These are phyloP conservation scores for Pilaira anomala DNA, from an alignment of 192 early-diverging fungal species.

Conservation along the genomic window DNA sequence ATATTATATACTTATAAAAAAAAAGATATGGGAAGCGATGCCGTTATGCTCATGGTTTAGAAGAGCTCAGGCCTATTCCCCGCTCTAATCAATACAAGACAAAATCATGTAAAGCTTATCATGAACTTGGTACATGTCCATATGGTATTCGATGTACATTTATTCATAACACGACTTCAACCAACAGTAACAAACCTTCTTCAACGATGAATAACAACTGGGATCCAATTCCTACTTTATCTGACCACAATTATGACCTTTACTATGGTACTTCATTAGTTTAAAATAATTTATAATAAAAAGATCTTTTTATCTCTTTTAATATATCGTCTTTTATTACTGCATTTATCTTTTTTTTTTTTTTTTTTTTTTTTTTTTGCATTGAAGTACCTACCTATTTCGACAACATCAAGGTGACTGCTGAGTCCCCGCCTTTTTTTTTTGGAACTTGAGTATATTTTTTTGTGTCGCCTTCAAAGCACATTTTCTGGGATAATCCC, in stretches of 20 bases:
- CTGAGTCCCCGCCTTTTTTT: no score
- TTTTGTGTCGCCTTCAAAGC: no score
- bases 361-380: not conserved
- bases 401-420: no score
- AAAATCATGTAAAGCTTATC: not conserved
- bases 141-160: not conserved
- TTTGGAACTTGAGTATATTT: no score
- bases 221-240: no score
- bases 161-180: not conserved
- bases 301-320: not conserved
- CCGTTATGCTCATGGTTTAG: not conserved
- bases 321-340: not conserved
- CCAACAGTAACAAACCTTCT: no score
- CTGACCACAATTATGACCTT: no score
- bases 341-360: conserved; percentile 2
- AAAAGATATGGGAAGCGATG: not conserved
- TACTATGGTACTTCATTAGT: no score
- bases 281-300: no score
- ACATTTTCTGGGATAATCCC: no score
- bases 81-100: not conserved
- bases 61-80: not conserved
- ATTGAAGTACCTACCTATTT: not conserved
- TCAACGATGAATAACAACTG: no score
- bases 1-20: not conserved
- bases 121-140: not conserved